Evolutionary conservation across 2,329 filamentous ascomycete species (phyloP).

Genomic region (Nemania sp.): DNA sequence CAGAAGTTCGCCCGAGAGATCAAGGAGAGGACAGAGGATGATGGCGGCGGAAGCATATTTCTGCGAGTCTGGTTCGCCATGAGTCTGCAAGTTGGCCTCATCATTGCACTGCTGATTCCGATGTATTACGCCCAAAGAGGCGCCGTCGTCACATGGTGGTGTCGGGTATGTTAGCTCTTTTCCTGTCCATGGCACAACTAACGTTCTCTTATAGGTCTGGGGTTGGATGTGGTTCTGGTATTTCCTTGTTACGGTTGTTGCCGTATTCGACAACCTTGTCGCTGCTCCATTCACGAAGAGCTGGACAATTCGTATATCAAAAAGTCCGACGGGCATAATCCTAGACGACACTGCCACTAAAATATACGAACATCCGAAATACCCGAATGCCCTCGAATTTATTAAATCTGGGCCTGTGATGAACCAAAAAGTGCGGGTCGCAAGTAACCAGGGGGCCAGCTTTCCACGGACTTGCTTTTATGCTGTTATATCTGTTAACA

Average conservation of each 20-base stretch:
- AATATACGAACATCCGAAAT: neutral
- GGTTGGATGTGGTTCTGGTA: constrained; percentile 25
- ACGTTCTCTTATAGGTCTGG: constrained; percentile 1
- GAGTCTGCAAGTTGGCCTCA: too few species aligned
- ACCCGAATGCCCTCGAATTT: neutral
- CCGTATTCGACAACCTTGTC: constrained; percentile 20
- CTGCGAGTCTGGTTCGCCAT: too few species aligned
- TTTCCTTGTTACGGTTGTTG: constrained; percentile 6
- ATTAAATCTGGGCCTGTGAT: too few species aligned
- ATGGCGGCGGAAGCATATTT: too few species aligned
- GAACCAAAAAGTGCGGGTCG: too few species aligned
- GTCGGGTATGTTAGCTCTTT: neutral
- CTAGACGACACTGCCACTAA: neutral
- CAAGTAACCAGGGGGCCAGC: too few species aligned
- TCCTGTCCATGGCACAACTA: too few species aligned
- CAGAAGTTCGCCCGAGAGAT: too few species aligned
- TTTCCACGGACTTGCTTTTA: neutral
- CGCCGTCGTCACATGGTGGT: constrained; percentile 21
- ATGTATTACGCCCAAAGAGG: constrained; percentile 8
- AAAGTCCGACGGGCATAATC: neutral
- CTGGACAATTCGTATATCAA: constrained; percentile 19
- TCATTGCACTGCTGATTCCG: too few species aligned
- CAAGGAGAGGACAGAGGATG: too few species aligned
- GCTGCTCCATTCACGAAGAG: constrained; percentile 15
- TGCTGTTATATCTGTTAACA: neutral